Base-by-base conservation (phyloP, 441 rosid genomes). In the Croton setiger region DNA sequence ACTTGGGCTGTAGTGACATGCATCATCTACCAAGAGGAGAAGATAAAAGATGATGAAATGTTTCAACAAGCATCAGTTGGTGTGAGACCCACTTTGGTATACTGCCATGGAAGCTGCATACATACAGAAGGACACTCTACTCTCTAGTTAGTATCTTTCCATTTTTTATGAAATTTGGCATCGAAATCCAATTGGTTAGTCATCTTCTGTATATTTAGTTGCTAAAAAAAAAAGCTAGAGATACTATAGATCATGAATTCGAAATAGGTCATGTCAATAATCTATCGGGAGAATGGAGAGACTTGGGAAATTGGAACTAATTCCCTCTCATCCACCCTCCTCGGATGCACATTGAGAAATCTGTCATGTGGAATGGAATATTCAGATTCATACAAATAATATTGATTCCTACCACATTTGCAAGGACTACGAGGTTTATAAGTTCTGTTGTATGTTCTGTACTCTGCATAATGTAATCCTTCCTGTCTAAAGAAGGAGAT, bases 21-120 rank as follows among this genome's bases (percentile, higher is more conserved):
- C 67, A 62, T 72, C 70, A 47, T 64, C 70, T 41, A 58, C 63
- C 51, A 54, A 51, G 37, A 55, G 33, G 15, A 48, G 36, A 27
- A 27, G 31, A 27, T 27, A 27, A 27, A 27, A 54, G 55, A 49
- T 3, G 0, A 51, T 13, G n/a, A 17, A 49, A 48, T 57, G 57
- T 21, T 45, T 36, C 51, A 14, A 10, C 47, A 20, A 61, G 37
- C 58, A 60, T 45, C 20, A 12, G 69, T 52, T 57, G 67, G 64
- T 52, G 63, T 33, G 37, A 71, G 20, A 2, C 21, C 47, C 12
- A 15, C 41, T 12, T 43, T 31, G 12, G 20, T 67, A 51, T 49
- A 63, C 68, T 54, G 66, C 70, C 63, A 35, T 10, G 65, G 68
- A 67, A 74, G 74, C 67, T 73, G 53, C 68, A 66, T 39, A 44